phyloP scores from a whole-genome alignment of 176 grass and related monocot genomes.

The Ampelocalamus luodianensis region DNA sequence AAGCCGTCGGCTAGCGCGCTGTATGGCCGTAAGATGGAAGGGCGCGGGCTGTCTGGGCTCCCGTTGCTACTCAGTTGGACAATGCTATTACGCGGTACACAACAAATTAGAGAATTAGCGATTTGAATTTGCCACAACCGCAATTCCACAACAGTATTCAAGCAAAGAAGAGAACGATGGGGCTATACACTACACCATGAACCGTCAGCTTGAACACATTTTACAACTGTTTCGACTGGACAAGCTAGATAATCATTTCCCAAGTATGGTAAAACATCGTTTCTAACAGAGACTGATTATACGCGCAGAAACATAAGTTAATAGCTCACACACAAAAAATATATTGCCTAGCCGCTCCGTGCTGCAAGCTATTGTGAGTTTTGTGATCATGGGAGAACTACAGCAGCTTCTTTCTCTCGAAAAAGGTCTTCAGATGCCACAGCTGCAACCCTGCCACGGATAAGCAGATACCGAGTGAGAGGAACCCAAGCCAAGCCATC shows the following conservation, averaged over 20 bases:
- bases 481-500: constrained; percentile 91
- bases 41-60: neutral
- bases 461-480: constrained; percentile 76
- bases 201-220: neutral
- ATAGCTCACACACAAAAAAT: constrained; percentile 14
- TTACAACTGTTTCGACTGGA: constrained; percentile 17
- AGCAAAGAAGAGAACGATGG: neutral
- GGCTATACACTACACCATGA: neutral
- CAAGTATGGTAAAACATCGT: constrained; percentile 18
- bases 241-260: neutral
- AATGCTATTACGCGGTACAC: neutral
- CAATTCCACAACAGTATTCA: neutral
- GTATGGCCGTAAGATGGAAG: neutral
- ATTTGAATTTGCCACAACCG: neutral
- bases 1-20: neutral
- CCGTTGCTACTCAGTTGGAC: neutral
- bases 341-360: neutral
- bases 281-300: constrained; percentile 32
- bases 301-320: constrained; percentile 23
- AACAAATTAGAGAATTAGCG: neutral
- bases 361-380: constrained; percentile 13
- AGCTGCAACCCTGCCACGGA: constrained; percentile 87
- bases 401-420: constrained; percentile 98
- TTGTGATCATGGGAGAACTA: constrained; percentile 33
- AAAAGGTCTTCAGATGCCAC: constrained; percentile 96